Evolutionary conservation across 495 filamentous ascomycete genomes (phyloP), one percentile per base, ranked within the genome.

Genomic region (Delitschia confertaspora): DNA sequence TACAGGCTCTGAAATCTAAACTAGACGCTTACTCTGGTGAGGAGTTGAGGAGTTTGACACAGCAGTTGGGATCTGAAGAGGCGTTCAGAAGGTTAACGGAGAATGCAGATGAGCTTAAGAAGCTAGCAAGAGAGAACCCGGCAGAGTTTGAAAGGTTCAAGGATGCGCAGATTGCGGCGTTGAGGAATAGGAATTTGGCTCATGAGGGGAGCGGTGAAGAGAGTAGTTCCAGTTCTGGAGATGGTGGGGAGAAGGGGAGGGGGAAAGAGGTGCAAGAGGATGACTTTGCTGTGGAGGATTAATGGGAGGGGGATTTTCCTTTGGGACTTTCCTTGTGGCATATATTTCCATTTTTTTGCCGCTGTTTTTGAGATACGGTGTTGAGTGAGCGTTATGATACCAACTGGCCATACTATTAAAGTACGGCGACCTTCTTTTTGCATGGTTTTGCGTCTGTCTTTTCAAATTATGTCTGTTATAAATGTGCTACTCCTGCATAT

Each of bases 51-150:
- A 36, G 35, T 10, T 33, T 52, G 40, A 35, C 49, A 31, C 56
- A 48, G 57, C n/a, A 25, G 7, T 38, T 56, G 8, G 51, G 47
- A 4, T 49, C 38, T 40, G 55, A 55, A 23, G 33, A 48, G 34
- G 49, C 49, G 9, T 47, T 59, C 14, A 37, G 44, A 10, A 7
- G 49, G 38, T 46, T 66, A 6, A 54, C 60, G 5, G 55, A 46
- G 32, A 63, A 61, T 19, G 57, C 53, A 16, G 62, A 59, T 45
- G 60, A 67, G 51, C 31, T 67, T 23, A 47, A 46, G 49, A 11
- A 17, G 7, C 31, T 65, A 47, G 41, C 49, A 38, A 37, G 57
- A 49, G 47, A 54, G 47, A 52, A 51, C 33, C 55, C 55, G 1
- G 46, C 51, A 21, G 55, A 55, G 22, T 58, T 53, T 34, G 27